Percentiles rank a stretch among this genome's conserved stretches.
phyloP scores from a whole-genome alignment of 2,329 filamentous ascomycete species.

The Penicillium sumatraense region DNA sequence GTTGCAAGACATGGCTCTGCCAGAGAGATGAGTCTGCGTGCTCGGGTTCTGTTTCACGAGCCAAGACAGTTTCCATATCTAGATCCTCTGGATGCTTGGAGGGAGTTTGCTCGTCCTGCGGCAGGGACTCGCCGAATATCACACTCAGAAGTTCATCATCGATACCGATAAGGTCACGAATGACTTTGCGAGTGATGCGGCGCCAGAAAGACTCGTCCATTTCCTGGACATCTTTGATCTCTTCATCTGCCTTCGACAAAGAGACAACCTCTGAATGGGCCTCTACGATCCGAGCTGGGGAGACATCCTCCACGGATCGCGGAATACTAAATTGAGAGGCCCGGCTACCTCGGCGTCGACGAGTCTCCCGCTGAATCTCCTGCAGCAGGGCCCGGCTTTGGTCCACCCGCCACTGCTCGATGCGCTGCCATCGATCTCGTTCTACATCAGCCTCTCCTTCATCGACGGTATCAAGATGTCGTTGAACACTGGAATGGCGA shows the following conservation, averaged over 20 bases:
- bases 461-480: slow-evolving; percentile 60
- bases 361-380: slow-evolving; percentile 86
- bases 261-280: slow-evolving; percentile 60
- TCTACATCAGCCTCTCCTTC: slow-evolving; percentile 65
- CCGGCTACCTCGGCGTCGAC: slow-evolving; percentile 58
- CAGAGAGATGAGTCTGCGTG: slow-evolving; percentile 37
- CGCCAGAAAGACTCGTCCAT: slow-evolving; percentile 75
- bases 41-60: slow-evolving; percentile 32
- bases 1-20: slow-evolving; percentile 75
- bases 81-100: slow-evolving; percentile 36
- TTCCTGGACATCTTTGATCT: slow-evolving; percentile 27
- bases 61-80: slow-evolving; percentile 40
- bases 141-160: slow-evolving; percentile 84
- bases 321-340: slow-evolving; percentile 28
- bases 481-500: slow-evolving; percentile 62
- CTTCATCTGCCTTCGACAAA: slow-evolving; percentile 41
- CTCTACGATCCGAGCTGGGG: slow-evolving; percentile 39
- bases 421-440: slow-evolving; percentile 76
- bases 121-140: slow-evolving; percentile 80
- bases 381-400: slow-evolving; percentile 84
- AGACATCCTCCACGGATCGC: slow-evolving; percentile 21
- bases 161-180: slow-evolving; percentile 87
- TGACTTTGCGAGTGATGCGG: slow-evolving; percentile 80
- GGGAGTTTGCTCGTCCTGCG: slow-evolving; percentile 37
- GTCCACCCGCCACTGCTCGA: slow-evolving; percentile 90